Evolutionary conservation across 2,329 filamentous ascomycete genomes (phyloP), one percentile per base, ranked within the genome.

Genomic region (Epichloe uncinata): DNA sequence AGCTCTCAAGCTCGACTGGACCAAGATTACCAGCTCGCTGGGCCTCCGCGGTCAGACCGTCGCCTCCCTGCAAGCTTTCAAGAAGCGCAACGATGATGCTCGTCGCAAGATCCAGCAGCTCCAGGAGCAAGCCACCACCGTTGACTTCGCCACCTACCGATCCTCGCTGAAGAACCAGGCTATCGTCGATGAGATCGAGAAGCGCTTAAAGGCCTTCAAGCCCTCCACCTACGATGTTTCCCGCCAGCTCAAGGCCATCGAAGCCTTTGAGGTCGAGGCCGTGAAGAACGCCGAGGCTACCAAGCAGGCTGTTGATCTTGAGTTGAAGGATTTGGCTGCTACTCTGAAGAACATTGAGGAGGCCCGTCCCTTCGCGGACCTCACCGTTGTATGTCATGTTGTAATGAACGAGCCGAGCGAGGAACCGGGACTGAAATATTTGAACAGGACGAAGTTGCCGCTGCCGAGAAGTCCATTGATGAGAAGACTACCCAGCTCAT

Each of bases 1-100:
- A 78, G 90, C 91, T 73, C 82, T 94, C 74, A 98, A 97, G 82
- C 82, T 98, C 79, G 93, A 98, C 84, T 98, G 93, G 93, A 82
- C 82, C 75, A 93, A 94, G 77, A 82, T 98, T 66, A 85, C 85
- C 73, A 82, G 80, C 73, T 94, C 91, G 67, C 89, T 98, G 65
- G 91, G 91, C 70, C 88, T 98, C 71, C 87, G 87, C 71, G 93
- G 93, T 70, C 87, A 89, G 76, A 98, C 93, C 61, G 90, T 87
- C 61, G 74, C 84, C 63, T 85, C 91, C 55, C 88, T 98, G 55
- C 85, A 91, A 70, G 81, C 87, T 59, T 98, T 98, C 85, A 98
- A 98, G 82, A 93, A 95, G 83, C 90, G 93, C 75, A 96, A 97
- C 79, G 93, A 98, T 69, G 90, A 96, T 69, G 91, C 88, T 67